Evolutionary conservation across 2,329 filamentous ascomycete species (phyloP).

Genomic region (Leptosphaerulina australis): DNA sequence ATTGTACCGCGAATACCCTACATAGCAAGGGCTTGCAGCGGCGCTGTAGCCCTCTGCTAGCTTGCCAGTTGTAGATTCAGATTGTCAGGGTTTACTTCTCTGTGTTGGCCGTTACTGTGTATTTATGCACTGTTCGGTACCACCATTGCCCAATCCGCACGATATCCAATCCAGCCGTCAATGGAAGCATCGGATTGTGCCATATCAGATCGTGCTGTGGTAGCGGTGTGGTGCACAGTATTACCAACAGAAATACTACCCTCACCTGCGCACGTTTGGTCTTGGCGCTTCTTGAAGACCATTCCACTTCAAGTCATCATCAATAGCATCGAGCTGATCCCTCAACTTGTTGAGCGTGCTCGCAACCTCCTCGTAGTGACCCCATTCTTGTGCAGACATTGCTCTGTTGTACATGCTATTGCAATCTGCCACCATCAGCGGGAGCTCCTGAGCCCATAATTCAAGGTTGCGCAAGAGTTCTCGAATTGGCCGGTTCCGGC

Average conservation of each 20-base stretch:
- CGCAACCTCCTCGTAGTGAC: not conserved
- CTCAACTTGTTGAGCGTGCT: not conserved
- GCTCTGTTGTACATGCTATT: not conserved
- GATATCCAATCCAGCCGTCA: too few species aligned
- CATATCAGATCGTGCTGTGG: too few species aligned
- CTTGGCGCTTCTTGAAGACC: not conserved
- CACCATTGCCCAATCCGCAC: too few species aligned
- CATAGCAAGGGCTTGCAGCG: too few species aligned
- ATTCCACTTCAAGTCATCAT: not conserved
- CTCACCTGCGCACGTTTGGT: not conserved
- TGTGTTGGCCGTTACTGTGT: too few species aligned
- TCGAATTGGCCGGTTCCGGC: not conserved
- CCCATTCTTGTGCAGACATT: not conserved
- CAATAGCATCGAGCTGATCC: not conserved
- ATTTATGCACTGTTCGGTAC: too few species aligned
- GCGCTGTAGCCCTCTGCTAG: too few species aligned
- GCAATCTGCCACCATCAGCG: not conserved
- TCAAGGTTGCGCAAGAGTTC: not conserved
- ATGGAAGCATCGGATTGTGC: not conserved
- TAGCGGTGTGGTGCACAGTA: too few species aligned
- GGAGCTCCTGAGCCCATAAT: not conserved
- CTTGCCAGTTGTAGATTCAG: too few species aligned
- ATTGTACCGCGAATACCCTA: too few species aligned
- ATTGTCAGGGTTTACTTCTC: too few species aligned
- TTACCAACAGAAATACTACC: not conserved